phyloP scores from a whole-genome alignment of 768 basidiomycete species.

The Tulasnella sp. region DNA sequence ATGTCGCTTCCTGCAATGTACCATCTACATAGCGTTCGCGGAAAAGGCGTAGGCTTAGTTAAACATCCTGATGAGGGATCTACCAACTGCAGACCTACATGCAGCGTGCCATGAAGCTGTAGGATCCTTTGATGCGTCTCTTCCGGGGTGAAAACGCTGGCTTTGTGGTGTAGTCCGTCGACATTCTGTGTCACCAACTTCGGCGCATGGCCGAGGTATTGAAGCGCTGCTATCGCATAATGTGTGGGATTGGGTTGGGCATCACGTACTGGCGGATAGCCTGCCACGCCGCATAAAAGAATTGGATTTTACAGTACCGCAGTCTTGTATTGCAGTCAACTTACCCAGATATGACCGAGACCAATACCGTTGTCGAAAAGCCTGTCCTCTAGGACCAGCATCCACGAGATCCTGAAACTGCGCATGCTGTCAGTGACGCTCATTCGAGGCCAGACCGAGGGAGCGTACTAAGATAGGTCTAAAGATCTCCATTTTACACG shows the following conservation, averaged over 20 bases:
- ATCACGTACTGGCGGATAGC: conserved; percentile 79
- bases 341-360: conserved; percentile 55
- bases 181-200: conserved; percentile 73
- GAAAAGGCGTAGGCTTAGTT: neutral
- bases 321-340: neutral
- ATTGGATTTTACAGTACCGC: neutral
- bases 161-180: conserved; percentile 88
- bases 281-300: neutral
- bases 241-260: conserved; percentile 83
- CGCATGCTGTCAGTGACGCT: neutral
- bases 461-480: conserved; percentile 47
- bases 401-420: conserved; percentile 77
- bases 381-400: conserved; percentile 49
- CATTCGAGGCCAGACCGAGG: neutral
- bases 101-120: conserved; percentile 82
- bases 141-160: conserved; percentile 35
- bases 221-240: conserved; percentile 72
- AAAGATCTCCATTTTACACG: neutral
- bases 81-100: conserved; percentile 36
- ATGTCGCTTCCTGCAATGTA: conserved; percentile 69
- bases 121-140: conserved; percentile 40
- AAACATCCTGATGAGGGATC: neutral
- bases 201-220: conserved; percentile 49
- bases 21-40: conserved; percentile 38
- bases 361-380: conserved; percentile 84